Evolutionary conservation across 768 basidiomycete species (phyloP), one percentile per base, ranked within the genome.

Genomic region (Pilatotrama ljubarskyi): DNA sequence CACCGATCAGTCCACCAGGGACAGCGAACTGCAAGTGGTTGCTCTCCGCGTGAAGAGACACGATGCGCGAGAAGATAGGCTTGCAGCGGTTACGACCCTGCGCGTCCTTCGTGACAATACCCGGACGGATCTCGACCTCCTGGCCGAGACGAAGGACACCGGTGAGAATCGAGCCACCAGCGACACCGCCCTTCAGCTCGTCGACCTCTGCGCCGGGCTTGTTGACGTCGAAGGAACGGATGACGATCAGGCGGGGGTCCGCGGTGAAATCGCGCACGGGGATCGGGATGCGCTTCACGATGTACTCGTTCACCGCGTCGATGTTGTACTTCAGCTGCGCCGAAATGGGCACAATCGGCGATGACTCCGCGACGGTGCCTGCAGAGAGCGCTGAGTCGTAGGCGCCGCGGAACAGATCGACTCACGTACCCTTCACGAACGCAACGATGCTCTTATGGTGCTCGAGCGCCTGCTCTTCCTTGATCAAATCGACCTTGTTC

Each of bases 271-370:
- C 91, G 59, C 96, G 92, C 36, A 87, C 77, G 46, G 96, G 97
- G 49, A 98, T 91, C 17, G 97, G 94, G 68, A 99, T 98, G 51
- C 91, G 86, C 73, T 93, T 95, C 65, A 94, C 94, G 73, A 98
- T 96, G 78, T 97, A 98, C 69, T 98, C 95, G 77, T 96, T 97
- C 49, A 99, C 95, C 17, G 96, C 97, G 72, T 98, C 96, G 71
- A 98, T 98, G 79, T 99, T 98, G 82, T 98, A 99, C 75, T 93
- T 94, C 59, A 99, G 80, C 75, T 98, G 97, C 3, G 97, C 97
- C 38, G 97, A 99, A 74, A 99, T 98, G 63, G 97, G 96, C 46
- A 99, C 93, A 74, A 99, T 98, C 49, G 97, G 97, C 4, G 97
- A 98, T 24, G 89, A 85, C 77, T 97, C 93, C 55, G 97, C 97